phyloP scores from a whole-genome alignment of 2,329 filamentous ascomycete species.

The Ophiostoma sp. region DNA sequence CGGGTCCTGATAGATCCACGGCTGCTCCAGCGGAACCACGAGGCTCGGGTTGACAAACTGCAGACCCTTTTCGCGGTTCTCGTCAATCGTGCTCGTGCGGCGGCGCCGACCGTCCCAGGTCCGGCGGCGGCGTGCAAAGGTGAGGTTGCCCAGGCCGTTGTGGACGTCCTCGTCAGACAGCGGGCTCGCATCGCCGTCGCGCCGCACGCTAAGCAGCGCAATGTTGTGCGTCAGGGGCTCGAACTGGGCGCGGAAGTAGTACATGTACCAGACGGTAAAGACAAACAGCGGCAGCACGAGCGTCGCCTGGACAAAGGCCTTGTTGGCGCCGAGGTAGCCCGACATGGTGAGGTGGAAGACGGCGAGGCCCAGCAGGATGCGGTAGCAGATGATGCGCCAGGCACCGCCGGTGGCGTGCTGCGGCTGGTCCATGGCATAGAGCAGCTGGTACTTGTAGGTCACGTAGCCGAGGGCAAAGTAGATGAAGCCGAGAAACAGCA shows the following conservation, averaged over 20 bases:
- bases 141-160: constrained; percentile 37
- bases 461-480: constrained; percentile 83
- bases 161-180: constrained; percentile 38
- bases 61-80: constrained; percentile 63
- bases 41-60: constrained; percentile 74
- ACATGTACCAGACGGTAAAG: constrained; percentile 82
- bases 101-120: constrained; percentile 33
- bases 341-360: constrained; percentile 90
- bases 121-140: constrained; percentile 27
- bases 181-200: constrained; percentile 49
- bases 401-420: constrained; percentile 89
- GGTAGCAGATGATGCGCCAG: constrained; percentile 95
- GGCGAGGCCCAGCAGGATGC: constrained; percentile 76
- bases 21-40: constrained; percentile 59
- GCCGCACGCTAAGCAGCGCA: constrained; percentile 75
- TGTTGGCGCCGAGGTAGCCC: constrained; percentile 70
- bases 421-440: constrained; percentile 97
- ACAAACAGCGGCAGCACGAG: constrained; percentile 71
- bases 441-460: constrained; percentile 92
- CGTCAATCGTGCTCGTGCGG: constrained; percentile 62
- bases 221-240: constrained; percentile 90
- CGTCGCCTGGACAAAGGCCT: constrained; percentile 66
- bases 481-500: constrained; percentile 73
- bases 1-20: constrained; percentile 61
- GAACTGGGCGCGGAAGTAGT: constrained; percentile 74